Percentiles rank a stretch among this genome's conserved stretches.
Conservation (phyloP, 2,329 filamentous ascomycete species). For the Amauroascus niger region DNA sequence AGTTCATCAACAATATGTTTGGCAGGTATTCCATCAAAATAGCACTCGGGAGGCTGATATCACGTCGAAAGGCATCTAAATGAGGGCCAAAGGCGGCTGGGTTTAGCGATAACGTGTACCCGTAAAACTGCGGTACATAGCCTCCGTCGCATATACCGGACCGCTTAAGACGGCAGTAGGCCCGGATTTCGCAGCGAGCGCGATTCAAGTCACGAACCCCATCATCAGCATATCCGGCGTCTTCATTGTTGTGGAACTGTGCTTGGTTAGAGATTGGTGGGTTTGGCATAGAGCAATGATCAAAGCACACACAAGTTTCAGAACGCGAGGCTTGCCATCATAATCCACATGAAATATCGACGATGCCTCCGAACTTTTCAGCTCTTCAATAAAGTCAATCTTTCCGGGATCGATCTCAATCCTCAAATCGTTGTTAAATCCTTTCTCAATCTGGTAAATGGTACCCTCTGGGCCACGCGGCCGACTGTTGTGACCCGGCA, state of each 20-base stretch:
- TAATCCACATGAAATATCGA: slow-evolving; percentile 16
- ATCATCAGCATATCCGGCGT: slow-evolving; percentile 16
- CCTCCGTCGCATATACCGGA: slow-evolving; percentile 14
- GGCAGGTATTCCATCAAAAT: slow-evolving; percentile 18
- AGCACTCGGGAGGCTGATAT: slow-evolving; percentile 8
- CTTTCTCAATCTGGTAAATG: slow-evolving; percentile 16
- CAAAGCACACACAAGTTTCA: slow-evolving; percentile 17
- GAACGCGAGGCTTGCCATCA: slow-evolving; percentile 13
- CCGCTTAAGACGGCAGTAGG: slow-evolving; percentile 16
- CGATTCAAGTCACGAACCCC: slow-evolving; percentile 17
- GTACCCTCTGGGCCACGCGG: slow-evolving; percentile 9
- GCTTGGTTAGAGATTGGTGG: not conserved
- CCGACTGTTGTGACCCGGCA: slow-evolving; percentile 5
- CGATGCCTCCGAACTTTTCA: slow-evolving; percentile 15
- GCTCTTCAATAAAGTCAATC: slow-evolving; percentile 13
- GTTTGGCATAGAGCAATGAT: not conserved
- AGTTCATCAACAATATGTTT: no score
- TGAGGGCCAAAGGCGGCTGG: slow-evolving; percentile 6
- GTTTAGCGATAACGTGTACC: slow-evolving; percentile 12
- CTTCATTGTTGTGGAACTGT: slow-evolving; percentile 17
- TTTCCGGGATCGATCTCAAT: slow-evolving; percentile 15
- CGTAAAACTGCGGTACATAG: slow-evolving; percentile 16
- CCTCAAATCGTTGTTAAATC: slow-evolving; percentile 13
- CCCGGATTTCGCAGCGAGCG: slow-evolving; percentile 15
- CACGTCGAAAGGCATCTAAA: slow-evolving; percentile 13